Conservation (phyloP, 192 early-diverging fungal genomes). For the Umbelopsis ramanniana region DNA sequence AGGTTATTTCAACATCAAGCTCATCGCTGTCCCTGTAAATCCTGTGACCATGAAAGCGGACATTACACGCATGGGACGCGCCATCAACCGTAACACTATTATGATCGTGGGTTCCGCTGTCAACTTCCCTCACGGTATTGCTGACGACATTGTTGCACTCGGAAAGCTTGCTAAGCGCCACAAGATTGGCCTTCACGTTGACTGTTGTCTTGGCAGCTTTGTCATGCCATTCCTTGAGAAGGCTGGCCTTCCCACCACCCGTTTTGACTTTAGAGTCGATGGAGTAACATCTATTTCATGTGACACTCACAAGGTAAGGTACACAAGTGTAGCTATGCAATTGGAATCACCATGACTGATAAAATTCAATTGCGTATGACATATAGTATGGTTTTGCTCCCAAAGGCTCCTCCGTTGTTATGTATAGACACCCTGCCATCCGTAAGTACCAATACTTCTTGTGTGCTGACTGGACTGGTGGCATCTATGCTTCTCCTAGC, state of each 20-base stretch:
- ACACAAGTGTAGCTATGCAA: too few relatives aligned
- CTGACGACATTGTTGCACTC: conserved; percentile 87
- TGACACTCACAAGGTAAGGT: conserved; percentile 87
- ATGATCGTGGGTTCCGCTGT: conserved; percentile 91
- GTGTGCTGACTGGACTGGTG: conserved; percentile 90
- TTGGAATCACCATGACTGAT: too few relatives aligned
- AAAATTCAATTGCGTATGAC: neutral
- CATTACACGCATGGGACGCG: conserved; percentile 71
- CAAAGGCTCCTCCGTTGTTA: conserved; percentile 95
- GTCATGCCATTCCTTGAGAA: conserved; percentile 93
- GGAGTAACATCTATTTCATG: conserved; percentile 95
- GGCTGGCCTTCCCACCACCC: conserved; percentile 84
- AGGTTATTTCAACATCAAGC: conserved; percentile 87
- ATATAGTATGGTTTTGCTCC: conserved; percentile 92
- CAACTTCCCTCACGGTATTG: conserved; percentile 92
- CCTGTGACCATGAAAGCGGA: conserved; percentile 76
- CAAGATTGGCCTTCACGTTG: conserved; percentile 91
- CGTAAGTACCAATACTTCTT: conserved; percentile 94
- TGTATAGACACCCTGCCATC: conserved; percentile 81
- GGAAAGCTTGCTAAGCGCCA: conserved; percentile 77
- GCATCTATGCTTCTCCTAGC: conserved; percentile 93
- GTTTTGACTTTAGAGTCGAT: conserved; percentile 87
- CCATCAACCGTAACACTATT: conserved; percentile 91
- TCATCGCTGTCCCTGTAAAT: conserved; percentile 86
- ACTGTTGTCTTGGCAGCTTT: conserved; percentile 96